Base-by-base conservation (phyloP, 331 rosid species). In the Cydonia oblonga region DNA sequence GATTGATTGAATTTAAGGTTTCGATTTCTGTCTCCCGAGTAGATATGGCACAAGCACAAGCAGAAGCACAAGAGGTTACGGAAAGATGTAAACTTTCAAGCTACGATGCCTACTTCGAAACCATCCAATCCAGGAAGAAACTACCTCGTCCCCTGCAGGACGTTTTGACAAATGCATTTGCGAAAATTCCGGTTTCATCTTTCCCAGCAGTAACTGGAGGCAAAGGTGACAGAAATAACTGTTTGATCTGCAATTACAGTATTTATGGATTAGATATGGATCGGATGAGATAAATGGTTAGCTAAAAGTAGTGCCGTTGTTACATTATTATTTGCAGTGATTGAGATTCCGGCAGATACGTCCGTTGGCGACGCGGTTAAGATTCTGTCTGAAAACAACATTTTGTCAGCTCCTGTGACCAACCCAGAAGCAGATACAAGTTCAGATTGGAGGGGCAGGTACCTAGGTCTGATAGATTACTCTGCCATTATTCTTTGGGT, bases 381-480 rank as follows among this genome's bases (percentile, higher is more conserved):
- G 87, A 80, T 89, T 75, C 83, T 91, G 70, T 91, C 97, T 9
- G 96, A 88, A 64, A 60, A 86, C 86, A 89, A 89, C 85, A 93
- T 93, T 54, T 81, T 91, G 78, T 83, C 98, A 1, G 98, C 98
- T 60, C 97, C 97, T 12, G 98, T 91, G 15, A 85, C 56, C 60
- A 87, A 82, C 60, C 86, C 91, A 24, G 68, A 84, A 40, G 84
- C 96, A 66, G 83, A 42, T 69, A 61, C 32, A 20, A 75, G 80
- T 74, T 71, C 87, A 49, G 81, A 86, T 77, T 93, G 97, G 98
- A 91, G 81, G 79, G 91, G 67, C 35, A 82, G 89, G 79, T 91
- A 93, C 84, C 86, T 93, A 22, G 98, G 98, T 62, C 79, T 86
- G 81, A 83, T 93, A 68, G 97, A 93, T 70, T 91, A 93, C 83